Evolutionary conservation across 805 yeast species (phyloP), one percentile per base, ranked within the genome.

Genomic region (Saturnispora sekii): DNA sequence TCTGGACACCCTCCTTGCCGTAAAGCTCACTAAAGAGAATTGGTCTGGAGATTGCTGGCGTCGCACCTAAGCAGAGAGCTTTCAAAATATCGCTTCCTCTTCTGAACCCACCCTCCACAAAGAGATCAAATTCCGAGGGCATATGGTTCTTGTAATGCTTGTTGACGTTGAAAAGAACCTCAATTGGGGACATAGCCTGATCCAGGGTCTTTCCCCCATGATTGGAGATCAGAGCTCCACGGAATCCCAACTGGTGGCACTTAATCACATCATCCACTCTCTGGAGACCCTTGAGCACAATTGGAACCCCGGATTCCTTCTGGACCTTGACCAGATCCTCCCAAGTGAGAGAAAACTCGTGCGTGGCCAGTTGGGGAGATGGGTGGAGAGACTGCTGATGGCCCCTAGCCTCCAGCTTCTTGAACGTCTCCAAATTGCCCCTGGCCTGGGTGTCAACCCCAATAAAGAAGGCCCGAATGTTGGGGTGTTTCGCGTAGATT

Each of bases 391-490:
- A 74, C 72, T 74, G 69, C 35, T 40, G 37, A 32, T 44, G 48
- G 4, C 29, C 37, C 15, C 67, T 62, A 47, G 77, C 75, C 60
- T 82, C 84, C 45, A 77, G 63, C 57, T 87, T 95, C 58, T 84
- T 85, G 57, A 87, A 96, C 59, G 84, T 86, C 62, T 87, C 96
- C 50, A 95, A 73, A 48, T 89, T 74, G 6, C 95, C 95, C 31
- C 83, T 65, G 7, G 38, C 79, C 3, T 95, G 89, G 1, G 93
- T 85, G 65, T 87, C 95, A 5, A 84, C 89, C 3, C 95, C 86
- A 51, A 87, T 77, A 57, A 85, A 86, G 21, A 88, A 65, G 0
- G 87, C 95, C 54, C 78, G 79, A 50, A 82, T 69, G 1, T 86
- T 87, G 40, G 51, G 50, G 35, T 46, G 17, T 3, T 47, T 29